phyloP scores from a whole-genome alignment of 495 filamentous ascomycete species.

The Chaetomidium leptoderma region DNA sequence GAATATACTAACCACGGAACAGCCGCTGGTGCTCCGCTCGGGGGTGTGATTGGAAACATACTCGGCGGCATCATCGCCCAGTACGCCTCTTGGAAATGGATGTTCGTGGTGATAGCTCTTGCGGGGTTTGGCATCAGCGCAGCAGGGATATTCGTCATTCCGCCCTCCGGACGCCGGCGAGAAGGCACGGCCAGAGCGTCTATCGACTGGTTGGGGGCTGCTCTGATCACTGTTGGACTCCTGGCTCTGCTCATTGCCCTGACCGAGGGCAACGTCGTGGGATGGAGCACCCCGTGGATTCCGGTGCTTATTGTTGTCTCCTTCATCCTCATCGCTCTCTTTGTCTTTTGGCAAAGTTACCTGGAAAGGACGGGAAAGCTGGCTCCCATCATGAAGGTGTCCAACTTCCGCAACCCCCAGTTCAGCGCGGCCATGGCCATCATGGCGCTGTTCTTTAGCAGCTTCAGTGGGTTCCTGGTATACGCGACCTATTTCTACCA shows the following conservation, averaged over 20 bases:
- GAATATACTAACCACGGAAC: not conserved
- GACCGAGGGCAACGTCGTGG: constrained; percentile 60
- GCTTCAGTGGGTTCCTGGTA: constrained; percentile 57
- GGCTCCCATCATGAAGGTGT: constrained; percentile 57
- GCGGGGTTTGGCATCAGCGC: constrained; percentile 56
- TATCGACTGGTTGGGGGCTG: constrained; percentile 64
- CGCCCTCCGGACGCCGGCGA: constrained; percentile 44
- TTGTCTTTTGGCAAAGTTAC: constrained; percentile 61
- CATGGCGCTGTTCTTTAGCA: constrained; percentile 56
- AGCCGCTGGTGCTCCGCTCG: constrained; percentile 56
- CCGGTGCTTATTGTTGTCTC: constrained; percentile 60
- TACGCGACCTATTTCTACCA: constrained; percentile 62
- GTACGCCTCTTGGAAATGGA: constrained; percentile 57
- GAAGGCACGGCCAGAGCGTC: constrained; percentile 30
- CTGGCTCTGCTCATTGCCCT: constrained; percentile 58
- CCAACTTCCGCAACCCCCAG: constrained; percentile 47
- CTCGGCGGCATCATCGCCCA: constrained; percentile 51
- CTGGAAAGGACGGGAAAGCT: constrained; percentile 43
- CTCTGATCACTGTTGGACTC: constrained; percentile 59
- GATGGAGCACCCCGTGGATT: constrained; percentile 65
- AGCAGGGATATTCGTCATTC: constrained; percentile 62
- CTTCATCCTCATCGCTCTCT: constrained; percentile 52
- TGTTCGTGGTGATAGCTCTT: constrained; percentile 63
- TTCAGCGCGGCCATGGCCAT: constrained; percentile 58
- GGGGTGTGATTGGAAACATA: constrained; percentile 53